Evolutionary conservation across 352 stramenopile species (phyloP).

Genomic region (Globisporangium nodosum): DNA sequence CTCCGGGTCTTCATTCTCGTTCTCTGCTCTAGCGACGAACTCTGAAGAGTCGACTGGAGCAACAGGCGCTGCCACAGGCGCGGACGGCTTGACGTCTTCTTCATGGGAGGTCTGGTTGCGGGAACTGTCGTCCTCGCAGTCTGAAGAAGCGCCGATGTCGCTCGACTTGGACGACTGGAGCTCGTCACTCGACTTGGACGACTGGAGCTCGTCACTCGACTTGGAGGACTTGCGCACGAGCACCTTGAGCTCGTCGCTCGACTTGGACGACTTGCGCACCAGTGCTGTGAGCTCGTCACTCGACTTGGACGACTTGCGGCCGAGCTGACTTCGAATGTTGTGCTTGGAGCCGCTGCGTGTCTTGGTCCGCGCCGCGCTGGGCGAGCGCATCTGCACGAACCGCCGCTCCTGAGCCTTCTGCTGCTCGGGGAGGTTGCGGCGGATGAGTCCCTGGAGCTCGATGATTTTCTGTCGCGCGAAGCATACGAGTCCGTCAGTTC

Average conservation of each 20-base stretch:
- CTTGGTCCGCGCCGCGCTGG: constrained; percentile 7
- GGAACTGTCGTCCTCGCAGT: constrained; percentile 1
- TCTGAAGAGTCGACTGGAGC: neutral
- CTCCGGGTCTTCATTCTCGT: constrained; percentile 21
- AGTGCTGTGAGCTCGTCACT: constrained; percentile 6
- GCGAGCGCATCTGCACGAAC: constrained; percentile 18
- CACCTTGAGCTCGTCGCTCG: neutral
- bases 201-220: constrained; percentile 3
- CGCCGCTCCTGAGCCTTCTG: constrained; percentile 27
- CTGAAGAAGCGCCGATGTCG: constrained; percentile 1
- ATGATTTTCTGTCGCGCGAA: constrained; percentile 48
- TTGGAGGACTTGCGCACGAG: neutral
- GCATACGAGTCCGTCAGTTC: neutral
- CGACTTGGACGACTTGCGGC: constrained; percentile 9
- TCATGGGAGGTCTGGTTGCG: constrained; percentile 7
- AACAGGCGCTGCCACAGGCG: constrained; percentile 10
- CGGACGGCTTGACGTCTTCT: constrained; percentile 6
- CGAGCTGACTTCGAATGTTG: constrained; percentile 7
- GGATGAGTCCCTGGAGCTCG: constrained; percentile 63
- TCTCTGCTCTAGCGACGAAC: neutral
- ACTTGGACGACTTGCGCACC: constrained; percentile 1
- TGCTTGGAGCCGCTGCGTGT: constrained; percentile 5
- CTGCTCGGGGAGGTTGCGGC: constrained; percentile 37
- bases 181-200: constrained; percentile 4
- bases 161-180: constrained; percentile 5